Evolutionary conservation across 768 basidiomycete species (phyloP), one percentile per base, ranked within the genome.

Genomic region (Amanita muscaria): DNA sequence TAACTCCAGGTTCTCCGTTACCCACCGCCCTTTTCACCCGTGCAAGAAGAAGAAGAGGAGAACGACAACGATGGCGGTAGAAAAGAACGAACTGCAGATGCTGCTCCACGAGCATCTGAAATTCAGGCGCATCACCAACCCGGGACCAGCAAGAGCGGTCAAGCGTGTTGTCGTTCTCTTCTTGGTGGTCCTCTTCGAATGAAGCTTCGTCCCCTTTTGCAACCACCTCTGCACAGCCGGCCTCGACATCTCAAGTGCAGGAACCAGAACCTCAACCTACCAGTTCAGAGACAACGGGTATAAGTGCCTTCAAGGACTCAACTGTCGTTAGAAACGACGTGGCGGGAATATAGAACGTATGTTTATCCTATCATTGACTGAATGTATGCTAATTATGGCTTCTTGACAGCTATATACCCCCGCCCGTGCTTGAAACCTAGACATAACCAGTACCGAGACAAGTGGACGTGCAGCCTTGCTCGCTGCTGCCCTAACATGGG

Each of bases 311-410:
- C 82, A 1, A 66, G 65, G 21, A 82, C 79, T 1, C 77, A 87
- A 48, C 63, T 90, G 10, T 88, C 85, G 2, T 66, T 88, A 16
- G 79, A 89, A 56, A 76, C 80, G 1, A 74, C 77, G 58, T 91
- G 88, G 88, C 76, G 88, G 88, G 88, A 88, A 0, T 91, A 85
- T 59, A n/a, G n/a, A n/a, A n/a, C n/a, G n/a, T n/a, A n/a, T n/a
- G n/a, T n/a, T n/a, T n/a, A n/a, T n/a, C n/a, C n/a, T n/a, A n/a
- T n/a, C n/a, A n/a, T n/a, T n/a, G n/a, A n/a, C n/a, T n/a, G n/a
- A n/a, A n/a, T n/a, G n/a, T n/a, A n/a, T n/a, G n/a, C n/a, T n/a
- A n/a, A n/a, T n/a, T n/a, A n/a, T n/a, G n/a, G n/a, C n/a, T 32
- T 11, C 8, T 39, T 7, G 9, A 9, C 5, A 87, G 84, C 22